Conservation (phyloP, 2,329 filamentous ascomycete genomes). For the Apiospora aurea region DNA sequence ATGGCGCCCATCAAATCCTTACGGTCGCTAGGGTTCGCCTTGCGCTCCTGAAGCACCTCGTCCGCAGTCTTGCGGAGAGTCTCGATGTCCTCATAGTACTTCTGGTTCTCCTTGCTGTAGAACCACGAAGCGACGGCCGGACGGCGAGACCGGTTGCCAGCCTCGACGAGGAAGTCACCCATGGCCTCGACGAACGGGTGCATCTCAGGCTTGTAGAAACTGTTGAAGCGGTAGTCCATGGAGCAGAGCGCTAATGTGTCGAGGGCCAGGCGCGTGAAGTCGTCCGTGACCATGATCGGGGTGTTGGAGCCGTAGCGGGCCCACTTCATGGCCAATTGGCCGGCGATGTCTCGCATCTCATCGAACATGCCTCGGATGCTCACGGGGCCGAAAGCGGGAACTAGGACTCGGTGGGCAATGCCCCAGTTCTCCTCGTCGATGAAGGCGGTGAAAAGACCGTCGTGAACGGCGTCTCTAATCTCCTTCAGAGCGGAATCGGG, state of each 20-base stretch:
- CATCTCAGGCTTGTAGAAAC: slow-evolving; percentile 71
- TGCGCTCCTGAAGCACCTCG: slow-evolving; percentile 67
- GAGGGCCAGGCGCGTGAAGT: slow-evolving; percentile 76
- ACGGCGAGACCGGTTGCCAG: slow-evolving; percentile 56
- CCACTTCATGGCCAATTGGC: slow-evolving; percentile 72
- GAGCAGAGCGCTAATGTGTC: slow-evolving; percentile 74
- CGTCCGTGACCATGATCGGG: slow-evolving; percentile 53
- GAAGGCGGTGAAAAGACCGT: slow-evolving; percentile 70
- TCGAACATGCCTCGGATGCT: slow-evolving; percentile 73
- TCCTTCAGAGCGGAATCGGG: slow-evolving; percentile 54
- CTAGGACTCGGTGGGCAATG: slow-evolving; percentile 69
- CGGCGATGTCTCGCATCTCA: slow-evolving; percentile 72
- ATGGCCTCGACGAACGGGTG: slow-evolving; percentile 76
- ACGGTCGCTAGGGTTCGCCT: slow-evolving; percentile 58
- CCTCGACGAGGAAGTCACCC: slow-evolving; percentile 67
- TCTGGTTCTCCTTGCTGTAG: slow-evolving; percentile 54
- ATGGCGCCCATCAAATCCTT: slow-evolving; percentile 76
- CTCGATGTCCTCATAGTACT: slow-evolving; percentile 62
- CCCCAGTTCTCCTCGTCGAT: slow-evolving; percentile 67
- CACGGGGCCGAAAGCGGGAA: slow-evolving; percentile 74
- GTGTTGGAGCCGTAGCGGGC: slow-evolving; percentile 63
- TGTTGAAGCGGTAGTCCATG: slow-evolving; percentile 67
- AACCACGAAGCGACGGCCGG: slow-evolving; percentile 57
- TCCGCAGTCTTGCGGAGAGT: slow-evolving; percentile 61
- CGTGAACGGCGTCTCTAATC: slow-evolving; percentile 49